A percentile compares a stretch with the other conserved stretches of the same genome.
Evolutionary conservation across 805 yeast species (phyloP).

Genomic region (Spathaspora passalidarum): DNA sequence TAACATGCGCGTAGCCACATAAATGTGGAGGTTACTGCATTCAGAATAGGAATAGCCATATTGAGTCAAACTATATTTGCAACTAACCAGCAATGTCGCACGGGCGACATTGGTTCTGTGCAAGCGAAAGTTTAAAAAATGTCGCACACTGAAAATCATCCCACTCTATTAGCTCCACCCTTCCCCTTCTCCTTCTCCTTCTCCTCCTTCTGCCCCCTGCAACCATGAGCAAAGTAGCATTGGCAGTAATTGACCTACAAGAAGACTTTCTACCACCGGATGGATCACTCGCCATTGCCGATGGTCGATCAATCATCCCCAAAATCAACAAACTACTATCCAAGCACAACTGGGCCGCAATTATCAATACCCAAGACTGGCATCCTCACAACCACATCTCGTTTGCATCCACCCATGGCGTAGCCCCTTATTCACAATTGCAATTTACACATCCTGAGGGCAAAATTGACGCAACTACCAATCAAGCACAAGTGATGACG

Average conservation of each 20-base stretch:
- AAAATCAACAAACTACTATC: slow-evolving; percentile 46
- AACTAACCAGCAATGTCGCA: too few relatives aligned
- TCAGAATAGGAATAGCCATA: too few relatives aligned
- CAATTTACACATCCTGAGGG: slow-evolving; percentile 50
- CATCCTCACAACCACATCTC: slow-evolving; percentile 79
- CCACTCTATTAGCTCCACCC: not conserved
- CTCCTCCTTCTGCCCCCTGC: not conserved
- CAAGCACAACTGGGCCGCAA: slow-evolving; percentile 53
- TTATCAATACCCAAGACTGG: slow-evolving; percentile 84
- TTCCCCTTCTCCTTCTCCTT: not conserved
- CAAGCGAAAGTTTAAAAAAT: too few relatives aligned
- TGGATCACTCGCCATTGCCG: slow-evolving; percentile 72
- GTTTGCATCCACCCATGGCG: slow-evolving; percentile 67
- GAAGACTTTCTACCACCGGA: slow-evolving; percentile 79
- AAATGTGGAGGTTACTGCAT: too few relatives aligned
- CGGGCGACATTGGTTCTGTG: too few relatives aligned
- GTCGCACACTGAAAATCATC: too few relatives aligned
- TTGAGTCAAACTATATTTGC: too few relatives aligned
- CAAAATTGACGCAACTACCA: slow-evolving; percentile 21
- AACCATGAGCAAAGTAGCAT: slow-evolving; percentile 37
- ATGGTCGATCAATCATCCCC: slow-evolving; percentile 59
- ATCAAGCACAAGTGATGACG: slow-evolving; percentile 20
- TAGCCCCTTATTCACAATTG: slow-evolving; percentile 49
- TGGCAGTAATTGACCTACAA: slow-evolving; percentile 78
- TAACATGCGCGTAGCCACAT: too few relatives aligned